A percentile compares a stretch with the other conserved stretches of the same genome.
Evolutionary conservation across 768 basidiomycete species (phyloP).

Genomic region (Neoboletus subvelutipes): DNA sequence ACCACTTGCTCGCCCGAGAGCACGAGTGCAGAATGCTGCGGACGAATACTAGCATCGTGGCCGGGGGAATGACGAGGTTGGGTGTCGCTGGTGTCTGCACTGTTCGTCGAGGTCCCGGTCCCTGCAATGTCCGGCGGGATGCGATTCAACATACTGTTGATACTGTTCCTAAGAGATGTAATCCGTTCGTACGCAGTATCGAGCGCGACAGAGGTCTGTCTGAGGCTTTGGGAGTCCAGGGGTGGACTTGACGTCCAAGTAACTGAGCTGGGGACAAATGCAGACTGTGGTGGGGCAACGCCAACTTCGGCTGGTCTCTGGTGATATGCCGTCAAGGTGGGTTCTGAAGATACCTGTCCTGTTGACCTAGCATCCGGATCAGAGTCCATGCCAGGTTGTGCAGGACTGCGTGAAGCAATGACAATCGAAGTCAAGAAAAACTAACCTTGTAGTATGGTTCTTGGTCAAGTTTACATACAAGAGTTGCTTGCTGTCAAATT

Average conservation of each 20-base stretch:
- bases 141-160: conserved; percentile 42
- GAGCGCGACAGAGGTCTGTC: conserved; percentile 52
- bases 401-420: neutral
- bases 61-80: conserved; percentile 10
- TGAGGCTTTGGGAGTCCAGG: conserved; percentile 34
- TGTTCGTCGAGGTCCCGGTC: conserved; percentile 3
- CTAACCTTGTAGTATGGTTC: neutral
- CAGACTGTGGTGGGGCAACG: conserved; percentile 5
- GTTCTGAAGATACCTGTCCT: conserved; percentile 12
- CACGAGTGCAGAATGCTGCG: conserved; percentile 31
- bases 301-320: conserved; percentile 13
- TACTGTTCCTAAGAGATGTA: conserved; percentile 51
- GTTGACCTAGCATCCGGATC: conserved; percentile 8
- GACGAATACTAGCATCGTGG: conserved; percentile 28
- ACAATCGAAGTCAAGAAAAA: neutral
- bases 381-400: conserved; percentile 23
- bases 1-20: conserved; percentile 28
- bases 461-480: neutral
- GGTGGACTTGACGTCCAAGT: conserved; percentile 14
- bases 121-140: conserved; percentile 37
- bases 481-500: neutral
- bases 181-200: conserved; percentile 56
- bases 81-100: conserved; percentile 3
- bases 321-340: conserved; percentile 12
- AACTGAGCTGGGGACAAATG: conserved; percentile 6